Base-by-base conservation (phyloP, 139 green algal species). In the Chlorella ohadii region DNA sequence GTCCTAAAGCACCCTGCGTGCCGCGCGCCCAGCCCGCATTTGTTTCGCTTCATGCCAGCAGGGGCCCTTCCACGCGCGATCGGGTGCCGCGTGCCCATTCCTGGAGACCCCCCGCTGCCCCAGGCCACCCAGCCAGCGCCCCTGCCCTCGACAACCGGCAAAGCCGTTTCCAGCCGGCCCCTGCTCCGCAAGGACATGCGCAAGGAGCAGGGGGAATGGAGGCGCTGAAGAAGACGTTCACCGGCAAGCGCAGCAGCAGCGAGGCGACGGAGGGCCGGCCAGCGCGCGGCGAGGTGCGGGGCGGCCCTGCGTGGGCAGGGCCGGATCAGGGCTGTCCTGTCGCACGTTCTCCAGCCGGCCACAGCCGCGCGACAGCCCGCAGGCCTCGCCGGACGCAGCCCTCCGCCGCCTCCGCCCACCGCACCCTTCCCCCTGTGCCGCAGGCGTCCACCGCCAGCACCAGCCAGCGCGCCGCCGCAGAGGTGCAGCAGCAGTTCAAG, bases 401-500 rank as follows among this genome's bases (percentile, higher is more conserved):
- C 63, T 16, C 63, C 27, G 23, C 63, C 27, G 1, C 63, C 63
- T 0, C 36, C 22, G 68, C 68, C 64, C 17, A 56, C 28, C 55
- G 20, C 28, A 17, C 73, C 33, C 34, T 5, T 38, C 34, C 33
- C 27, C 25, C 25, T 31, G 5, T 31, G 25, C 38, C 56, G 59
- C 36, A 82, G 76, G 38, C 59, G 0, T 19, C 70, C 2, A 41
- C 57, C 31, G 36, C 76, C 38, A 59, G 51, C 51, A 59, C 51
- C 51, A 72, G 76, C 59, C 56, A 82, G 57, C 76, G 76, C 12
- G 59, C 74, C 2, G 71, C 76, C 5, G 76, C 76, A 20, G 76
- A 82, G 59, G 76, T 86, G 33, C 68, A 88, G 79, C 89, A 93
- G 88, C 86, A 84, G 72, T 88, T 95, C 81, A 92, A 90, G 39